Evolutionary conservation across 768 basidiomycete genomes (phyloP).

Genomic region (Pleurotus platypus): DNA sequence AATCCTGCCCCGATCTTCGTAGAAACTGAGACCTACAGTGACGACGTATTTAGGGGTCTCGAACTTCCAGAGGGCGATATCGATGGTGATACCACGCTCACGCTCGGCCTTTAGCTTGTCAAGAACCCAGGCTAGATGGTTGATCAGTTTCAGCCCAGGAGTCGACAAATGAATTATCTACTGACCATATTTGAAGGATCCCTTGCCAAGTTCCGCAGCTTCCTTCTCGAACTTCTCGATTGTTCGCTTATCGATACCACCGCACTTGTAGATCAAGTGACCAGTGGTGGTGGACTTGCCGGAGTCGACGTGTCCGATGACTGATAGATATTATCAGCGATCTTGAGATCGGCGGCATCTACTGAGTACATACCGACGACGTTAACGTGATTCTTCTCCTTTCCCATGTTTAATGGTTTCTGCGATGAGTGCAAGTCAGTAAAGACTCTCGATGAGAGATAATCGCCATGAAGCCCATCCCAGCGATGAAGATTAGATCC

Average conservation of each 20-base stretch:
- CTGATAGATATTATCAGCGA: constrained; percentile 41
- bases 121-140: constrained; percentile 87
- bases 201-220: constrained; percentile 99
- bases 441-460: constrained; percentile 15
- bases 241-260: constrained; percentile 99
- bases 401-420: constrained; percentile 83
- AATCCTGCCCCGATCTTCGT: too few relatives aligned
- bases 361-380: constrained; percentile 77
- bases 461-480: constrained; percentile 21
- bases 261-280: constrained; percentile 99
- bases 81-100: constrained; percentile 99
- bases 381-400: constrained; percentile 96
- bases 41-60: constrained; percentile 97
- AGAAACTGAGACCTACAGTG: constrained; percentile 54
- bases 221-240: constrained; percentile 99
- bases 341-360: constrained; percentile 15
- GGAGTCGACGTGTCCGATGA: constrained; percentile 99
- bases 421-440: constrained; percentile 25
- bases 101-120: constrained; percentile 99
- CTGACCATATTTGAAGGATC: constrained; percentile 96
- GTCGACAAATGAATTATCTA: constrained; percentile 12
- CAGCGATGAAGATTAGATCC: constrained; percentile 21
- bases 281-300: constrained; percentile 99
- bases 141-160: constrained; percentile 11
- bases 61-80: constrained; percentile 99